Conservation (phyloP, 208 protist genomes). For the Spironucleus salmonicida region DNA sequence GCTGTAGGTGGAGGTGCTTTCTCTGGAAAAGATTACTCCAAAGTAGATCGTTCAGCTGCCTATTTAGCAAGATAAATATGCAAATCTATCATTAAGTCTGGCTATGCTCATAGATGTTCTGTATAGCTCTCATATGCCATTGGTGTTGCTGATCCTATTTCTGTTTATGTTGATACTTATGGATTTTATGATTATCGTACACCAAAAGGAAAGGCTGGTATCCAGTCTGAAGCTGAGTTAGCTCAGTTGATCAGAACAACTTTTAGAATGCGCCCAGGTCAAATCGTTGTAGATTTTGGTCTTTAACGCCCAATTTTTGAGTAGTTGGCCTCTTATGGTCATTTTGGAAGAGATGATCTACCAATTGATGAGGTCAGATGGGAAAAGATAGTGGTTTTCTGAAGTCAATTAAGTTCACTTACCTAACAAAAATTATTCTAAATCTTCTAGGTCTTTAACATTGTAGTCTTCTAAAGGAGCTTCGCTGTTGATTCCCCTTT, state of each 20-base stretch:
- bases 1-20: slow-evolving; percentile 97
- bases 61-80: slow-evolving; percentile 96
- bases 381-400: no score
- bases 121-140: slow-evolving; percentile 97
- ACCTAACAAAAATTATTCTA: no score
- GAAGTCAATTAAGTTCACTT: no score
- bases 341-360: slow-evolving; percentile 83
- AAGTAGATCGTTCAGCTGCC: slow-evolving; percentile 95
- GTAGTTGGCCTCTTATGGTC: slow-evolving; percentile 74
- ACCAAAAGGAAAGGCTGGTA: slow-evolving; percentile 47
- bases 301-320: slow-evolving; percentile 82
- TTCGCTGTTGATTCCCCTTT: no score
- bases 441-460: no score
- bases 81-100: slow-evolving; percentile 85
- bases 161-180: slow-evolving; percentile 92
- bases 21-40: slow-evolving; percentile 97
- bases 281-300: slow-evolving; percentile 81
- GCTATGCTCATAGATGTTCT: slow-evolving; percentile 69
- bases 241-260: slow-evolving; percentile 77
- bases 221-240: slow-evolving; percentile 55
- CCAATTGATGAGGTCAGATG: no score
- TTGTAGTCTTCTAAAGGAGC: no score
- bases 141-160: slow-evolving; percentile 85
- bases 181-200: no score
- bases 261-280: slow-evolving; percentile 89